Percentiles rank a stretch among this genome's conserved stretches.
Evolutionary conservation across 2,329 filamentous ascomycete species (phyloP).

Genomic region (Apiospora phragmitis): DNA sequence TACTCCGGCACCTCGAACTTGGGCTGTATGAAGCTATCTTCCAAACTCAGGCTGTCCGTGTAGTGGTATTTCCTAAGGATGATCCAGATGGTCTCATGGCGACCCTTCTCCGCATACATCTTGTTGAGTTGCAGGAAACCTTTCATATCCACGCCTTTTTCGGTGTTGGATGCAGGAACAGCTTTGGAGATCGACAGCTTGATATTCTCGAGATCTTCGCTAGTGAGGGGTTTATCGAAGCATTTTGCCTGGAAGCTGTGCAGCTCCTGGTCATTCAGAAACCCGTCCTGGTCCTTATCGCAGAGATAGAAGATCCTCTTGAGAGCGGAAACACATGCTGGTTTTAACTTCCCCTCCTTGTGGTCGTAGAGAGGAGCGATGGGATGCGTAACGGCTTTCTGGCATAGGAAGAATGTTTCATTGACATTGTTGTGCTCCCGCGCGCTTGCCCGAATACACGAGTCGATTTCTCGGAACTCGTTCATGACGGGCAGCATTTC

Average conservation of each 20-base stretch:
- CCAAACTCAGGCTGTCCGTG: constrained; percentile 89
- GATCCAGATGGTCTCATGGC: constrained; percentile 98
- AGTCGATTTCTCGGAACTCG: constrained; percentile 98
- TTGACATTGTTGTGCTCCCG: constrained; percentile 92
- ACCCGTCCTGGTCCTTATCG: constrained; percentile 94
- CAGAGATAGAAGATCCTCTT: constrained; percentile 93
- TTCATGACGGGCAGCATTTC: constrained; percentile 99
- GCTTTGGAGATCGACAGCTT: constrained; percentile 80
- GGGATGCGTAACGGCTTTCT: constrained; percentile 96
- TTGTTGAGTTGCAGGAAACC: constrained; percentile 93
- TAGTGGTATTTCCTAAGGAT: constrained; percentile 95
- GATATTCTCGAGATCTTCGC: constrained; percentile 85
- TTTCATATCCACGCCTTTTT: constrained; percentile 74
- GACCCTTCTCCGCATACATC: constrained; percentile 94
- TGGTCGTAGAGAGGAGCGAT: constrained; percentile 96
- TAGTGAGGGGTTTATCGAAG: constrained; percentile 82
- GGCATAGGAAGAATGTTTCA: constrained; percentile 95
- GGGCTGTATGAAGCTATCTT: constrained; percentile 87
- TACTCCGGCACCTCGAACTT: constrained; percentile 93
- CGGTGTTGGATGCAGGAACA: constrained; percentile 60
- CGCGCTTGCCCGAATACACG: constrained; percentile 92
- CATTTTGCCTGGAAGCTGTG: constrained; percentile 87
- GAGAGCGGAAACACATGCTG: constrained; percentile 81
- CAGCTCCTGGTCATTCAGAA: constrained; percentile 87
- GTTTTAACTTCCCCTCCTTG: constrained; percentile 87